A percentile compares a stretch with the other conserved stretches of the same genome.
These are phyloP conservation scores for Cladochytrium replicatum DNA, from an alignment of 192 early-diverging fungal species.

Conservation along the genomic window DNA sequence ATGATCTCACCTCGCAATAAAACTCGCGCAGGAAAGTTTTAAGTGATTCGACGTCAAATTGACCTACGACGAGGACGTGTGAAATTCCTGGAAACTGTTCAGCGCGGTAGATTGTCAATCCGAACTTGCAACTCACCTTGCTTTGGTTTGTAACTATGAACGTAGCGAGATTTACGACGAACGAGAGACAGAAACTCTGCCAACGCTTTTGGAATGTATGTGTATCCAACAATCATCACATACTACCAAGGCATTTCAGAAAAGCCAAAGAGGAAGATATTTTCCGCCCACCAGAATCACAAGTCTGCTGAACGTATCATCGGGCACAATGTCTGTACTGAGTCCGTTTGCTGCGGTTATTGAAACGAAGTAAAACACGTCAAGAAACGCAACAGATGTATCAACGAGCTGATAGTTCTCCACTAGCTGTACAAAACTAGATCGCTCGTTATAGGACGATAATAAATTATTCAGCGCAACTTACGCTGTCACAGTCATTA, in stretches of 20 bases:
- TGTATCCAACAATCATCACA: conserved; percentile 63
- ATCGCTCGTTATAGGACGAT: too few species aligned
- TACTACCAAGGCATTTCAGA: conserved; percentile 46
- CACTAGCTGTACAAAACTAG: too few species aligned
- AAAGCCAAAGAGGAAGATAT: conserved; percentile 33
- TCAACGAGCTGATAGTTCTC: too few species aligned
- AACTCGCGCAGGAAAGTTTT: conserved; percentile 68
- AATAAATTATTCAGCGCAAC: too few species aligned
- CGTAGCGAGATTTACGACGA: conserved; percentile 48
- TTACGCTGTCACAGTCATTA: too few species aligned
- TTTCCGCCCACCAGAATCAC: conserved; percentile 11
- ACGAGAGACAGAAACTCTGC: conserved; percentile 54
- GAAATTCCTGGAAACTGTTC: conserved; percentile 29
- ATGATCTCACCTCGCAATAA: conserved; percentile 44
- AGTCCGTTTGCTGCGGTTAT: conserved; percentile 51
- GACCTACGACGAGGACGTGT: conserved; percentile 60
- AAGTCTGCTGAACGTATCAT: conserved; percentile 19
- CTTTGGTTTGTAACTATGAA: conserved; percentile 28
- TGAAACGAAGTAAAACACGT: conserved; percentile 11
- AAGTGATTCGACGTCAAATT: conserved; percentile 41
- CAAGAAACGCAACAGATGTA: too few species aligned
- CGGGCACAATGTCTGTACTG: conserved; percentile 54
- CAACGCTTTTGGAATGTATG: conserved; percentile 56
- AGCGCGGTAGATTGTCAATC: too few species aligned
- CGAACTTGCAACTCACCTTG: too few species aligned